These are phyloP conservation scores for Diaporthe vexans DNA, from an alignment of 2,329 filamentous ascomycete genomes.

Conservation along the genomic window DNA sequence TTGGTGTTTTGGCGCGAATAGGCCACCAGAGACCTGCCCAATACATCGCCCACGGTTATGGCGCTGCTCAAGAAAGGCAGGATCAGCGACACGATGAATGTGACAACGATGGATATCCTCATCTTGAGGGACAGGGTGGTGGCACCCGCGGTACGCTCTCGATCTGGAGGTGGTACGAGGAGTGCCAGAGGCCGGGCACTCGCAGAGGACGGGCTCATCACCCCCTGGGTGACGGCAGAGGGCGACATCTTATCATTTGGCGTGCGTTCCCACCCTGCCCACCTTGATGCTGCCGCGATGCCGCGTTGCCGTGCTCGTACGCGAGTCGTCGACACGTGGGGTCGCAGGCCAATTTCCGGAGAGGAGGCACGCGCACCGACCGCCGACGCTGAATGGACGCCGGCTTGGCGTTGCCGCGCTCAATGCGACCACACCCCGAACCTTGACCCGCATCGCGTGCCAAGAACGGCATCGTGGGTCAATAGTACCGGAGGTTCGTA, in stretches of 20 bases:
- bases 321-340: conserved; percentile 21
- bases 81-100: conserved; percentile 14
- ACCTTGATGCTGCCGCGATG: not conserved
- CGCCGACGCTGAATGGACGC: conserved; percentile 29
- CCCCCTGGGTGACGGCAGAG: too few relatives aligned
- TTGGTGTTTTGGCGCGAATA: conserved; percentile 21
- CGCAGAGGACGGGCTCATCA: not conserved
- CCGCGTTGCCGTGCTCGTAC: not conserved
- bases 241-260: not conserved
- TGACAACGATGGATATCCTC: conserved; percentile 27
- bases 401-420: conserved; percentile 18
- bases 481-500: not conserved
- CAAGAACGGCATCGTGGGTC: conserved; percentile 31
- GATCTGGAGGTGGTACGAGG: not conserved
- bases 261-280: too few relatives aligned
- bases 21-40: conserved; percentile 29
- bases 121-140: conserved; percentile 4
- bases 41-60: conserved; percentile 32
- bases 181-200: not conserved
- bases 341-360: conserved; percentile 21
- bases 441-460: conserved; percentile 8
- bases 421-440: conserved; percentile 20
- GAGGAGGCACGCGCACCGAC: conserved; percentile 19
- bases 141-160: not conserved
- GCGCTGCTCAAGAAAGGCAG: conserved; percentile 29